Conservation (phyloP, 176 grass and related monocot species). For the Rhynchospora pubera region DNA sequence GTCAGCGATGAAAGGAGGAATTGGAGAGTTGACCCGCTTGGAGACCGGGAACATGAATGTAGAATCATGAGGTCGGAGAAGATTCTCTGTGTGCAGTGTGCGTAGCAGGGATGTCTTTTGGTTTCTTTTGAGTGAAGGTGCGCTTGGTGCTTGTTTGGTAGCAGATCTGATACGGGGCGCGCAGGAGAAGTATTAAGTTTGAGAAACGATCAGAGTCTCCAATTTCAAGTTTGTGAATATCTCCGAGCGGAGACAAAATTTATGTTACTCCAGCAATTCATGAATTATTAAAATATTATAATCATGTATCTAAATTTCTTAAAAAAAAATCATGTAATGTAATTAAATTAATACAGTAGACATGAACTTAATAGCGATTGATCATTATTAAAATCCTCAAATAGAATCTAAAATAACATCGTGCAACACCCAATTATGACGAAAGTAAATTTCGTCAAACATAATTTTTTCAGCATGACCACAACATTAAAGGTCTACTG, state of each 20-base stretch:
- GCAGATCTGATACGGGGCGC: not conserved
- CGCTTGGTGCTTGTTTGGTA: not conserved
- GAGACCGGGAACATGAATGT: not conserved
- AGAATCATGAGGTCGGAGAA: not conserved
- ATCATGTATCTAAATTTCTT: not conserved
- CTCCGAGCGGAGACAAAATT: not conserved
- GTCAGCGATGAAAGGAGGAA: not conserved
- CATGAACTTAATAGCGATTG: not conserved
- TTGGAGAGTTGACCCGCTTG: not conserved
- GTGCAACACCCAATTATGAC: not conserved
- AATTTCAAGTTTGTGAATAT: not conserved
- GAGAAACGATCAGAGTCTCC: not conserved
- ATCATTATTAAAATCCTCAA: not conserved
- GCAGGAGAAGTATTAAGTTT: not conserved
- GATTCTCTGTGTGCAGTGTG: constrained; percentile 11
- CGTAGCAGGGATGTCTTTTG: not conserved
- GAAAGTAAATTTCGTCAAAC: not conserved
- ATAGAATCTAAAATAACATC: not conserved
- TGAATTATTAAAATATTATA: not conserved
- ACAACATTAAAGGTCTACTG: not conserved
- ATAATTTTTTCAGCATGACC: not conserved
- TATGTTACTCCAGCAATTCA: not conserved
- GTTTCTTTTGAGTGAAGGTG: constrained; percentile 1
- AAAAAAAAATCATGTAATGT: too few relatives aligned
- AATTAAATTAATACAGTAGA: not conserved